Percentiles rank a stretch among this genome's conserved stretches.
These are phyloP conservation scores for Puccinia novopanici DNA, from an alignment of 1,284 basidiomycete species.

Conservation along the genomic window DNA sequence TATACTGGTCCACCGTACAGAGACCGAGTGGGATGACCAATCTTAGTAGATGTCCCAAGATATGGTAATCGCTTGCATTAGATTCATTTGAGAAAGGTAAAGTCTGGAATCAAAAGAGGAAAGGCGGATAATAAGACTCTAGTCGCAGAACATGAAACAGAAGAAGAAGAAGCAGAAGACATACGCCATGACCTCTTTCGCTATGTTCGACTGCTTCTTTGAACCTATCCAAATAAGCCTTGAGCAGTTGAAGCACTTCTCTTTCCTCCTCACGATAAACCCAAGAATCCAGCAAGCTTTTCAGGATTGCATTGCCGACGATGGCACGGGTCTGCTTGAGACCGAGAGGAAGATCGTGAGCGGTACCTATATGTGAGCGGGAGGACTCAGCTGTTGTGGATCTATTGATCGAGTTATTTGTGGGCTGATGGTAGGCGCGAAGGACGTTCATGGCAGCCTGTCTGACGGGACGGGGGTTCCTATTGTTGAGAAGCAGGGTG, in stretches of 20 bases:
- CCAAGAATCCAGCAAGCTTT: slow-evolving; percentile 42
- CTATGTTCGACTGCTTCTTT: slow-evolving; percentile 41
- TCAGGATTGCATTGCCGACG: slow-evolving; percentile 41
- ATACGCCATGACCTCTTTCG: slow-evolving; percentile 33
- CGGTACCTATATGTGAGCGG: neutral
- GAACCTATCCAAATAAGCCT: slow-evolving; percentile 44
- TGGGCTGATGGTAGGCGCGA: slow-evolving; percentile 42
- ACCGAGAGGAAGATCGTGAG: slow-evolving; percentile 6
- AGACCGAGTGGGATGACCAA: slow-evolving; percentile 49
- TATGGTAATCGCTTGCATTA: slow-evolving; percentile 33
- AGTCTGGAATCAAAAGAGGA: neutral
- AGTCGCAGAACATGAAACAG: neutral
- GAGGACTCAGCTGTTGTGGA: slow-evolving; percentile 2
- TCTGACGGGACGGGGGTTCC: slow-evolving; percentile 34
- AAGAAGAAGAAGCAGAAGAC: neutral
- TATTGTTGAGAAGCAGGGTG: slow-evolving; percentile 41
- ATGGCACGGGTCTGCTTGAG: slow-evolving; percentile 41
- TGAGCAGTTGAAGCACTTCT: slow-evolving; percentile 47
- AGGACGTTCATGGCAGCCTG: slow-evolving; percentile 42
- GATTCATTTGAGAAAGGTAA: slow-evolving; percentile 10
- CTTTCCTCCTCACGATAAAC: slow-evolving; percentile 48
- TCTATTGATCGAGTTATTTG: neutral
- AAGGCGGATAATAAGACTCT: neutral
- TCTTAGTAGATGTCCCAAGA: slow-evolving; percentile 40
- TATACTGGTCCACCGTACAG: slow-evolving; percentile 49